Conservation (phyloP, 2,329 filamentous ascomycete genomes). For the Pleoardoris graminearum region DNA sequence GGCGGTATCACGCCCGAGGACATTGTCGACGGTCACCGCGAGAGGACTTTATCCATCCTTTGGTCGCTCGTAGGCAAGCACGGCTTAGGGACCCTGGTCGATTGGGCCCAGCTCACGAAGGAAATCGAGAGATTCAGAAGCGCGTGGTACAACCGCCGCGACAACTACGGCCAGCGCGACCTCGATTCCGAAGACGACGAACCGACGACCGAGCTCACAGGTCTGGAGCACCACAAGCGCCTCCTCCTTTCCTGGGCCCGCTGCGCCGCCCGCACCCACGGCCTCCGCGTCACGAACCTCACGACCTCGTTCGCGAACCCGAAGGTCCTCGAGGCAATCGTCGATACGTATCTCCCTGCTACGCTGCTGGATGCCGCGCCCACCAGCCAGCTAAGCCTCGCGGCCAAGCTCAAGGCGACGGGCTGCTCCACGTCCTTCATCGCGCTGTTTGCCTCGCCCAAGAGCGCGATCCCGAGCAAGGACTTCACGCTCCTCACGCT, state of each 20-base stretch:
- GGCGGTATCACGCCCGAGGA: constrained; percentile 57
- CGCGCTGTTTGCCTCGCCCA: constrained; percentile 45
- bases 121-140: constrained; percentile 54
- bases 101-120: constrained; percentile 57
- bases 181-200: constrained; percentile 40
- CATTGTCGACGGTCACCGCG: constrained; percentile 66
- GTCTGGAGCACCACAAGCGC: constrained; percentile 40
- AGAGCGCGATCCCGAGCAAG: constrained; percentile 53
- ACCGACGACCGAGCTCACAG: constrained; percentile 27
- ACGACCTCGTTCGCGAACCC: constrained; percentile 62
- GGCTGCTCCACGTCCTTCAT: constrained; percentile 52
- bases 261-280: constrained; percentile 53
- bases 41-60: constrained; percentile 64
- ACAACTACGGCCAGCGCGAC: constrained; percentile 36
- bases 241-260: constrained; percentile 62
- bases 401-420: constrained; percentile 44
- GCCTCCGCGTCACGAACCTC: constrained; percentile 56
- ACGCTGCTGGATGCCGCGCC: constrained; percentile 13
- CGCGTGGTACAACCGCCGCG: constrained; percentile 34
- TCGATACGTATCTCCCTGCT: constrained; percentile 58
- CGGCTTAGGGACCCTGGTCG: constrained; percentile 58
- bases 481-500: constrained; percentile 61
- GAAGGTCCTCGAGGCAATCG: constrained; percentile 57
- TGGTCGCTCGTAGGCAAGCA: constrained; percentile 63
- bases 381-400: constrained; percentile 26